Conservation (phyloP, 2,329 filamentous ascomycete genomes). For the Colletotrichum liriopes region DNA sequence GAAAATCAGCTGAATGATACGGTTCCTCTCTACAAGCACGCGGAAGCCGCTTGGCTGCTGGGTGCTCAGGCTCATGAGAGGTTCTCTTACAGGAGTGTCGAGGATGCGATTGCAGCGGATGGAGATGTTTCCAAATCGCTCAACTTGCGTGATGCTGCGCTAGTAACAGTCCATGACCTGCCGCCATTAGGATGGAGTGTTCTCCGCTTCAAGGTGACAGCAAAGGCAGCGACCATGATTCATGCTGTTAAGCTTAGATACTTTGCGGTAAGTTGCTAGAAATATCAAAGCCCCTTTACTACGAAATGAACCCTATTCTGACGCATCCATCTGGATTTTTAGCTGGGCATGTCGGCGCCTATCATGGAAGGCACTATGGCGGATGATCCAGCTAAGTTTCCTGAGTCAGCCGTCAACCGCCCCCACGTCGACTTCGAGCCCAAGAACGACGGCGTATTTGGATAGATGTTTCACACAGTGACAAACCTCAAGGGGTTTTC, state of each 20-base stretch:
- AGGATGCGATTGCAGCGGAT: slow-evolving; percentile 7
- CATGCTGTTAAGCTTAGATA: slow-evolving; percentile 39
- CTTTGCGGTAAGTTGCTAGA: slow-evolving; percentile 27
- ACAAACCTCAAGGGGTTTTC: accelerated
- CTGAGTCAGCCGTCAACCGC: slow-evolving; percentile 15
- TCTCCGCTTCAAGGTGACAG: slow-evolving; percentile 28
- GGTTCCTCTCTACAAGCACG: slow-evolving; percentile 46
- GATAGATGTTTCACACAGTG: not conserved
- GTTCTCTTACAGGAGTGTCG: slow-evolving; percentile 35
- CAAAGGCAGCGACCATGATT: slow-evolving; percentile 38
- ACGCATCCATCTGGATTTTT: not conserved
- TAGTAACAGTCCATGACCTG: slow-evolving; percentile 31
- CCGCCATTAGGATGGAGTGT: slow-evolving; percentile 36
- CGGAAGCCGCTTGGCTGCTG: slow-evolving; percentile 44
- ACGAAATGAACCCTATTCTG: not conserved
- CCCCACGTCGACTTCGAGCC: slow-evolving; percentile 31
- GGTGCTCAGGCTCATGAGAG: slow-evolving; percentile 20
- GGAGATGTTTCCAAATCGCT: not conserved
- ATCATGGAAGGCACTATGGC: slow-evolving; percentile 35
- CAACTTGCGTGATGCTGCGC: slow-evolving; percentile 12
- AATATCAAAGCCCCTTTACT: accelerated
- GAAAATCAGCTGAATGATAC: slow-evolving; percentile 36
- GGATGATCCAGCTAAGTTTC: slow-evolving; percentile 11
- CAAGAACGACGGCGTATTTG: slow-evolving; percentile 35
- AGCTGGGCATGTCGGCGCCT: slow-evolving; percentile 39